Evolutionary conservation across 2,329 filamentous ascomycete species (phyloP).

Genomic region (Pseudogymnoascus sp.): DNA sequence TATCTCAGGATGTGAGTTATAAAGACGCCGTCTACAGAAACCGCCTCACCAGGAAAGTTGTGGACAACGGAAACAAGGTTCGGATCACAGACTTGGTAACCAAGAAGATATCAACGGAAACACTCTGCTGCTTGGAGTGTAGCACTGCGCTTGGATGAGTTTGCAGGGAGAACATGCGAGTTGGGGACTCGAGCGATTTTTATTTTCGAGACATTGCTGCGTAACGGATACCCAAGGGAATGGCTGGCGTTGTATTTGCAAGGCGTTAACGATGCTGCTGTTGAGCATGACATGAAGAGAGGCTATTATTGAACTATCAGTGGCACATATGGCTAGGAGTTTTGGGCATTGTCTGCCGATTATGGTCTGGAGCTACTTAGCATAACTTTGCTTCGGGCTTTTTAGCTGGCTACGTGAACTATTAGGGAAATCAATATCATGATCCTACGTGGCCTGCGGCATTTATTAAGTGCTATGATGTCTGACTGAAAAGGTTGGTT

Average conservation of each 20-base stretch:
- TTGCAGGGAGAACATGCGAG: background rate
- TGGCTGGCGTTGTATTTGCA: background rate
- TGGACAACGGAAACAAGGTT: slow-evolving; percentile 18
- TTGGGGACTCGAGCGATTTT: background rate
- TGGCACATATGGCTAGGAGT: background rate
- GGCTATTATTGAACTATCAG: background rate
- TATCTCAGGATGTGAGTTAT: slow-evolving; percentile 4
- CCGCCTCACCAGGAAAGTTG: slow-evolving; percentile 3
- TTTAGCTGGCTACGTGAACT: background rate
- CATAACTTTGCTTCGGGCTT: background rate
- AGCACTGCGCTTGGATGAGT: slow-evolving; percentile 18
- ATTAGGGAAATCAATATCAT: background rate
- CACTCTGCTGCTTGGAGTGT: slow-evolving; percentile 22
- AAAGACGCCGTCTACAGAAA: slow-evolving; percentile 11
- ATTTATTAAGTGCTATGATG: background rate
- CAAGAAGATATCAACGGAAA: slow-evolving; percentile 16
- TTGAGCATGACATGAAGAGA: background rate
- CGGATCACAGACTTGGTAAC: slow-evolving; percentile 17
- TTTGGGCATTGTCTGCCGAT: background rate
- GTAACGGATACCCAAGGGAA: background rate
- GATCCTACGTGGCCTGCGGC: background rate
- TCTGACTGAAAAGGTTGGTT: background rate
- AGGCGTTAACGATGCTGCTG: background rate
- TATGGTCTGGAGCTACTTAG: background rate
- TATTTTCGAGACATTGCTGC: background rate